Evolutionary conservation across 2,329 filamentous ascomycete species (phyloP).

Genomic region (Cladosporium cucumerinum): DNA sequence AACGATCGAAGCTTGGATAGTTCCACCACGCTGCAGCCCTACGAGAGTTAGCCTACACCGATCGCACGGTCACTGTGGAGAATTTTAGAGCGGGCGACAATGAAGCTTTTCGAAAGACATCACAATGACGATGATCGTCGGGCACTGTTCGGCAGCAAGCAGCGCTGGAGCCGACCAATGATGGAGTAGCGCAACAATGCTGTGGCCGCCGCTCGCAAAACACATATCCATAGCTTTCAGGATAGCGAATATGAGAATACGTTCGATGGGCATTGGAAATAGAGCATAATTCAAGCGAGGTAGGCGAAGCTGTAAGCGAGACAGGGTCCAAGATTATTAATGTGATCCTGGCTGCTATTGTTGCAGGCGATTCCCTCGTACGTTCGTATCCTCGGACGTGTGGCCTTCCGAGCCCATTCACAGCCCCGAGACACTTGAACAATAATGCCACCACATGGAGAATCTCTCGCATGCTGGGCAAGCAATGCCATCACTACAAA

Average conservation of each 20-base stretch:
- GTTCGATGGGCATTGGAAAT: background rate
- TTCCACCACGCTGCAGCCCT: background rate
- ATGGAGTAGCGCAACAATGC: background rate
- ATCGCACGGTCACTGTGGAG: constrained; percentile 2
- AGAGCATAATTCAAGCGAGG: background rate
- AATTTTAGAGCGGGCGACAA: constrained; percentile 4
- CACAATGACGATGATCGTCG: background rate
- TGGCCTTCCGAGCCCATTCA: background rate
- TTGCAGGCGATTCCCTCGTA: background rate
- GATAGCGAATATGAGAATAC: background rate
- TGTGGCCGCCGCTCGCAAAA: background rate
- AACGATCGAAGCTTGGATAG: background rate
- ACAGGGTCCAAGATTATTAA: background rate
- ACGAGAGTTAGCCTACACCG: background rate
- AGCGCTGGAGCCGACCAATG: background rate
- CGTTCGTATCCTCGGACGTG: background rate
- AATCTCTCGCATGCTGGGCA: background rate
- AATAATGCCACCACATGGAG: background rate
- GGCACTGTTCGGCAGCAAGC: background rate
- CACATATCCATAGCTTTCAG: background rate
- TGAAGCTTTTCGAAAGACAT: background rate
- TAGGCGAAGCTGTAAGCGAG: background rate
- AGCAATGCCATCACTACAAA: background rate
- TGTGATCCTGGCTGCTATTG: background rate
- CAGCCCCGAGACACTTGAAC: background rate